Conservation (phyloP, 1,284 basidiomycete species). For the Cutaneotrichosporon dermatis region DNA sequence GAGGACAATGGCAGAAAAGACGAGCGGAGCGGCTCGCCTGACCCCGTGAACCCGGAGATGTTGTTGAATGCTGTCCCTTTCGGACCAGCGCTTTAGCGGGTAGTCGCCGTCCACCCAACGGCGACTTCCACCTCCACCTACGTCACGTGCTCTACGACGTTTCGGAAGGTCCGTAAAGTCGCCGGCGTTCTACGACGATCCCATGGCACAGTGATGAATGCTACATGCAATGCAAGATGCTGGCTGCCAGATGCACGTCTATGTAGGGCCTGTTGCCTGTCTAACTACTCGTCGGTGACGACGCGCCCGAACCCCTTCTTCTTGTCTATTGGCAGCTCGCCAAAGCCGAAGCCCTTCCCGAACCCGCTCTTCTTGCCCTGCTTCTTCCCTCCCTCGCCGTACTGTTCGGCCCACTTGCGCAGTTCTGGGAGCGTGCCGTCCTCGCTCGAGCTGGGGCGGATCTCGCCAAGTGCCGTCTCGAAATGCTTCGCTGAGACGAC, state of each 20-base stretch:
- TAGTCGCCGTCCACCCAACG: background rate
- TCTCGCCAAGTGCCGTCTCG: slow-evolving; percentile 73
- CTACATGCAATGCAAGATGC: slow-evolving; percentile 3
- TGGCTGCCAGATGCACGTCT: slow-evolving; percentile 1
- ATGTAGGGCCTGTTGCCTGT: background rate
- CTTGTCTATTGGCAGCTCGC: slow-evolving; percentile 19
- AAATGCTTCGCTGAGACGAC: slow-evolving; percentile 58
- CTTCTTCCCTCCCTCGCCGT: slow-evolving; percentile 60
- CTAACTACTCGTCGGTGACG: slow-evolving; percentile 4
- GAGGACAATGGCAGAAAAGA: background rate
- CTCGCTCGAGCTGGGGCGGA: slow-evolving; percentile 79
- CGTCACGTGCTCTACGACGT: background rate
- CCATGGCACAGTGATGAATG: background rate
- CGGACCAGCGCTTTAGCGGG: background rate
- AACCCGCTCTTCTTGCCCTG: slow-evolving; percentile 48
- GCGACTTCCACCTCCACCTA: background rate
- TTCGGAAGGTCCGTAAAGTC: no score
- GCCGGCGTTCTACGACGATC: no score
- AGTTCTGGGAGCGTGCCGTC: slow-evolving; percentile 72
- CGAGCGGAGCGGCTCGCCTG: background rate
- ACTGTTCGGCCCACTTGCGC: slow-evolving; percentile 81
- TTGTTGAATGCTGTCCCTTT: no score
- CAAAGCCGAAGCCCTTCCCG: slow-evolving; percentile 51
- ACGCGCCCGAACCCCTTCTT: slow-evolving; percentile 10
- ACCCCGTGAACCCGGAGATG: no score